A percentile compares a stretch with the other conserved stretches of the same genome.
These are phyloP conservation scores for Arthrinium puccinioides DNA, from an alignment of 2,329 filamentous ascomycete genomes.

Conservation along the genomic window DNA sequence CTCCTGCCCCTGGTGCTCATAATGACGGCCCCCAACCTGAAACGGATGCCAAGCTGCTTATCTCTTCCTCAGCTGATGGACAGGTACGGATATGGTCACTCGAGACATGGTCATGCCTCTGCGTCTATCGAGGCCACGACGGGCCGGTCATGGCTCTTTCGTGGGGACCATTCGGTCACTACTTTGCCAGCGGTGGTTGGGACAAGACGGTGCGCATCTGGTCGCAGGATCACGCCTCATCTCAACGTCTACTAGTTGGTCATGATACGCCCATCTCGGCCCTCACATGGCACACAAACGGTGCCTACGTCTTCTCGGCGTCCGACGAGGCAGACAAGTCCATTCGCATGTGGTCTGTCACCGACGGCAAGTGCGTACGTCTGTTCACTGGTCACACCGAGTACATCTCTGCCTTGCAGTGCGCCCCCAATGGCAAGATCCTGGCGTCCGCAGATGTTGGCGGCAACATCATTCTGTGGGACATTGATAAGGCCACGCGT, in stretches of 20 bases:
- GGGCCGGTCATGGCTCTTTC: slow-evolving; percentile 81
- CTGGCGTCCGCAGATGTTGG: slow-evolving; percentile 85
- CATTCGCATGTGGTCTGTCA: slow-evolving; percentile 95
- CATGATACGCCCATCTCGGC: slow-evolving; percentile 91
- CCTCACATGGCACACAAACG: slow-evolving; percentile 92
- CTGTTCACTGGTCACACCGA: slow-evolving; percentile 90
- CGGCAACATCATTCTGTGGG: slow-evolving; percentile 92
- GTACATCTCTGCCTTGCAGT: slow-evolving; percentile 77
- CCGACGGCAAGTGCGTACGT: slow-evolving; percentile 77
- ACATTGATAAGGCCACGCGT: slow-evolving; percentile 75
- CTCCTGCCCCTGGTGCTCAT: no score
- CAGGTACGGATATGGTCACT: slow-evolving; percentile 90
- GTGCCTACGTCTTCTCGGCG: slow-evolving; percentile 86
- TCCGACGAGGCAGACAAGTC: slow-evolving; percentile 81
- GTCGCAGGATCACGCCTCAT: slow-evolving; percentile 87
- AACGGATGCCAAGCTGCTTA: slow-evolving; percentile 63
- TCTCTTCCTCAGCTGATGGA: slow-evolving; percentile 82
- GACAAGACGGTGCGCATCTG: slow-evolving; percentile 89
- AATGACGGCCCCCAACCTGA: slow-evolving; percentile 33
- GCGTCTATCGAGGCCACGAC: slow-evolving; percentile 89
- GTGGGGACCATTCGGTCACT: slow-evolving; percentile 92
- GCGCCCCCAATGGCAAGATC: slow-evolving; percentile 79
- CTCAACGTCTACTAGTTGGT: slow-evolving; percentile 80
- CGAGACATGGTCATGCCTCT: slow-evolving; percentile 85
- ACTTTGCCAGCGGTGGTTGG: slow-evolving; percentile 81